Evolutionary conservation across 805 yeast genomes (phyloP).

Genomic region (Pichia paraexigua): DNA sequence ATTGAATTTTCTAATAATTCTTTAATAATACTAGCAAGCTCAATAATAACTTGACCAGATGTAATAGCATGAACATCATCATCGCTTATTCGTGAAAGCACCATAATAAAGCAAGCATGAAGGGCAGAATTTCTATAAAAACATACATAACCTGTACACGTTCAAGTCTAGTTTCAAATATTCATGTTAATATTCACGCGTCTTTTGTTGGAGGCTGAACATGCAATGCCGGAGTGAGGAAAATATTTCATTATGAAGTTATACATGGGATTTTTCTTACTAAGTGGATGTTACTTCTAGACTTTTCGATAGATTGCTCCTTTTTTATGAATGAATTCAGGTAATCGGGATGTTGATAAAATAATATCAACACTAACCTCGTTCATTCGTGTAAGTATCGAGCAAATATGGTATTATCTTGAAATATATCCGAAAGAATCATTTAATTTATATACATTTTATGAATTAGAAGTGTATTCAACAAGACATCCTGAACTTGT

Average conservation of each 20-base stretch:
- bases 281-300: too few species aligned
- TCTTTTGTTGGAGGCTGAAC: too few species aligned
- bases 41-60: conserved; percentile 89
- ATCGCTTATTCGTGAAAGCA: conserved; percentile 33
- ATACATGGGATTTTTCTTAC: too few species aligned
- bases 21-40: conserved; percentile 67
- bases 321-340: not conserved
- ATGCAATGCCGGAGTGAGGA: too few species aligned
- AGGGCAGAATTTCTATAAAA: not conserved
- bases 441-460: conserved; percentile 37
- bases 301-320: not conserved
- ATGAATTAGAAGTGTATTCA: conserved; percentile 35
- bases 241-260: too few species aligned
- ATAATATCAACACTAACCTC: not conserved
- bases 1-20: conserved; percentile 82
- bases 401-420: conserved; percentile 47
- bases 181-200: not conserved
- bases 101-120: conserved; percentile 10
- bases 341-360: not conserved
- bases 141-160: not conserved
- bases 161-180: too few species aligned
- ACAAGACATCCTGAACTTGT: conserved; percentile 41
- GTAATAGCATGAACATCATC: conserved; percentile 69
- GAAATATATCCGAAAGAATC: conserved; percentile 45
- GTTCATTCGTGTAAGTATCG: conserved; percentile 17